Evolutionary conservation across 805 yeast genomes (phyloP).

Genomic region (Saturnispora halmiae): DNA sequence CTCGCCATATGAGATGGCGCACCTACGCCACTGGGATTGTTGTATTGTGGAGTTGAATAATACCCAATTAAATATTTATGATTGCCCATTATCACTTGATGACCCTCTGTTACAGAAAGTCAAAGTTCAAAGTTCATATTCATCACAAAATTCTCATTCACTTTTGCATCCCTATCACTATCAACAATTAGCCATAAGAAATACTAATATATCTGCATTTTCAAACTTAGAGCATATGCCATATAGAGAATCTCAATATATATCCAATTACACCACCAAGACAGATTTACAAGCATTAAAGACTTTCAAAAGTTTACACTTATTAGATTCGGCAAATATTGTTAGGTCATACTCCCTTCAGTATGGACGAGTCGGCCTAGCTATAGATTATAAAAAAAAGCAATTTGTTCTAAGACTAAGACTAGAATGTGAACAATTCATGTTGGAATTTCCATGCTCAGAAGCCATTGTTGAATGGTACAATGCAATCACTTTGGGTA

Average conservation of each 20-base stretch:
- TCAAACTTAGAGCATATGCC: background rate
- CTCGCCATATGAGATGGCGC: slow-evolving; percentile 66
- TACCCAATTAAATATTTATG: slow-evolving; percentile 71
- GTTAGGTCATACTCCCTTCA: slow-evolving; percentile 72
- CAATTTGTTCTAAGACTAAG: slow-evolving; percentile 64
- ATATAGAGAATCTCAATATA: slow-evolving; percentile 15
- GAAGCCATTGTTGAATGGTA: slow-evolving; percentile 76
- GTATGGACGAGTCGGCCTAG: slow-evolving; percentile 75
- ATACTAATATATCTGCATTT: slow-evolving; percentile 4
- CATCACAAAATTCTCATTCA: slow-evolving; percentile 11
- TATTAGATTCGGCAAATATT: slow-evolving; percentile 31
- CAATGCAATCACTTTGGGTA: slow-evolving; percentile 59
- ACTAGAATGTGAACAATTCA: slow-evolving; percentile 73
- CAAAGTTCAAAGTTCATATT: slow-evolving; percentile 12
- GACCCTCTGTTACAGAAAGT: slow-evolving; percentile 11
- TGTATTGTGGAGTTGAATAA: slow-evolving; percentile 70
- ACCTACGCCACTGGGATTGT: slow-evolving; percentile 60
- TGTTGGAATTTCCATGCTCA: slow-evolving; percentile 53
- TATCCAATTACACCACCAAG: slow-evolving; percentile 24
- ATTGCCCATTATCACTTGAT: slow-evolving; percentile 15
- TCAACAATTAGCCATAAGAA: slow-evolving; percentile 10
- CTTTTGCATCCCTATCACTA: slow-evolving; percentile 15
- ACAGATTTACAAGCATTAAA: slow-evolving; percentile 22
- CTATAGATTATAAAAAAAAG: slow-evolving; percentile 71
- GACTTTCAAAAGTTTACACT: slow-evolving; percentile 18